Evolutionary conservation across 495 filamentous ascomycete genomes (phyloP), one percentile per base, ranked within the genome.

Genomic region (Penicillium nucicola): DNA sequence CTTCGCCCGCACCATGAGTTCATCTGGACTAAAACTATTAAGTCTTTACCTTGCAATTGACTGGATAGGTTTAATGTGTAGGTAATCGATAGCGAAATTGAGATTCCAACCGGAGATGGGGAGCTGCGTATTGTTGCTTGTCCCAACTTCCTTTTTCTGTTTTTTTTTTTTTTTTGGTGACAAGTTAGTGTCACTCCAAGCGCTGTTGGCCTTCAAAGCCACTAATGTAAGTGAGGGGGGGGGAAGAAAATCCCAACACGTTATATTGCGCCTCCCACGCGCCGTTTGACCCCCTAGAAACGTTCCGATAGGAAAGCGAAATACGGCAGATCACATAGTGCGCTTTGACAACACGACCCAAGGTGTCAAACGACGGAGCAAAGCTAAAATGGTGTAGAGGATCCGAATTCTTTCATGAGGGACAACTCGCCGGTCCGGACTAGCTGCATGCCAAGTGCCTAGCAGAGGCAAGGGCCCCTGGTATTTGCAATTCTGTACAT

Each of bases 281-380:
- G 18, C 30, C 19, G n/a, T 19, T 13, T 11, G 25, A 25, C n/a
- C 20, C 20, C 17, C 17, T 0, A 19, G n/a, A 19, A 18, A 31
- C 25, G 23, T n/a, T 18, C 8, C 2, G 15, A 8, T 7, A 13
- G 15, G 42, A 2, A 50, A 9, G 28, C 25, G 20, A 14, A 23
- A 13, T 42, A 42, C 14, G 5, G 15, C n/a, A 35, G 22, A 47
- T 15, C 12, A 4, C 17, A 14, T 31, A 11, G 19, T 18, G 35
- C 42, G 49, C 42, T 45, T 45, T 37, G 40, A 38, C n/a, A 38
- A n/a, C 49, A 31, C 9, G 18, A 42, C 20, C 35, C 19, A 39
- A 15, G 3, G 31, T 5, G 42, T 52, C 42, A 52, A 52, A 46
- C 48, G 12, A 44, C 20, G 32, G 22, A 31, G 19, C 18, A 25